Percentiles rank a stretch among this genome's conserved stretches.
These are phyloP conservation scores for Boletus pseudo-olivaceus DNA, from an alignment of 768 basidiomycete genomes.

Conservation along the genomic window DNA sequence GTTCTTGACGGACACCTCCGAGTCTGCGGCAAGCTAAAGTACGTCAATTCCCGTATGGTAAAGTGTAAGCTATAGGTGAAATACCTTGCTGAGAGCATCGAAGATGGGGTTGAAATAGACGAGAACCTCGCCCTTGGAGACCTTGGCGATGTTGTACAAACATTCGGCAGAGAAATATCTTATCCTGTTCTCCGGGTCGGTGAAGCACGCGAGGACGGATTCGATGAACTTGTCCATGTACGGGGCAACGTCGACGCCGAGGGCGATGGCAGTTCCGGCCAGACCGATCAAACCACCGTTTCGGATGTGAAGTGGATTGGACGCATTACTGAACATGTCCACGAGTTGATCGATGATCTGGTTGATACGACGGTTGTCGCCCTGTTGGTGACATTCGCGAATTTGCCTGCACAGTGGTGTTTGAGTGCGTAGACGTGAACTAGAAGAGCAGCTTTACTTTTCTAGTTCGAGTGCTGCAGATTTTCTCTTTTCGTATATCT, in stretches of 20 bases:
- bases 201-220: conserved; percentile 86
- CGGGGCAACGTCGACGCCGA: conserved; percentile 88
- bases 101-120: conserved; percentile 99
- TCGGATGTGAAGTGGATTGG: conserved; percentile 82
- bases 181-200: conserved; percentile 91
- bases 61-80: not conserved
- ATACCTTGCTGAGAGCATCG: conserved; percentile 94
- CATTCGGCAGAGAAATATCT: conserved; percentile 98
- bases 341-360: conserved; percentile 93
- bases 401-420: conserved; percentile 56
- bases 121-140: conserved; percentile 94
- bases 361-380: conserved; percentile 75
- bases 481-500: conserved; percentile 96
- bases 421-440: conserved; percentile 7
- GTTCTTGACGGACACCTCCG: conserved; percentile 95
- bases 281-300: conserved; percentile 96
- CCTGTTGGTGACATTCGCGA: conserved; percentile 79
- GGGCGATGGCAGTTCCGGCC: conserved; percentile 94
- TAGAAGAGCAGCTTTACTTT: conserved; percentile 51
- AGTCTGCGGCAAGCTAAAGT: conserved; percentile 87
- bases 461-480: conserved; percentile 93
- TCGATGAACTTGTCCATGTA: conserved; percentile 94
- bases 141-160: conserved; percentile 96
- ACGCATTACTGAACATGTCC: conserved; percentile 83
- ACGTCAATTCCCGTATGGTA: conserved; percentile 8